These are phyloP conservation scores for Massarina eburnea DNA, from an alignment of 2,329 filamentous ascomycete species.

Conservation along the genomic window DNA sequence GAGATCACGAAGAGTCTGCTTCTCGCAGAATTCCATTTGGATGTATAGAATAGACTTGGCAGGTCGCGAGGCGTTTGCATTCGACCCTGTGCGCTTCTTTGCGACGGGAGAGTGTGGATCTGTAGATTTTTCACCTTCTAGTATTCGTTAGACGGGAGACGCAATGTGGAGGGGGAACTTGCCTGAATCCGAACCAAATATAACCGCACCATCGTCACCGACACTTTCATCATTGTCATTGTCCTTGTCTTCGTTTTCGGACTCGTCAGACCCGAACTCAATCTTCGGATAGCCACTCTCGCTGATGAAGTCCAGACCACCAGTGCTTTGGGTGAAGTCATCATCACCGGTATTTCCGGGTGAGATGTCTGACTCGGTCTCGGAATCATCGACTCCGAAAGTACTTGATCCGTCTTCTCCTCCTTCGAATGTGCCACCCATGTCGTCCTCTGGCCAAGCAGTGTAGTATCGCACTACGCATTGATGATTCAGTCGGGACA, in stretches of 20 bases:
- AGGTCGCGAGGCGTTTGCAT: conserved; percentile 51
- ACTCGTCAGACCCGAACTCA: conserved; percentile 69
- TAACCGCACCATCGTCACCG: conserved; percentile 36
- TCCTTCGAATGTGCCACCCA: conserved; percentile 45
- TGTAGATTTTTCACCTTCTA: conserved; percentile 49
- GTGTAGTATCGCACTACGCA: conserved; percentile 89
- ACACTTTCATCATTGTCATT: too few species aligned
- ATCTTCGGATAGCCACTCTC: conserved; percentile 76
- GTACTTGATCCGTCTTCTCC: conserved; percentile 35
- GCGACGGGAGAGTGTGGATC: conserved; percentile 39
- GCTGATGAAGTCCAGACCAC: conserved; percentile 85
- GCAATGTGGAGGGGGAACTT: conserved; percentile 3
- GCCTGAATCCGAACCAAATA: conserved; percentile 44
- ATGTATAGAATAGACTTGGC: conserved; percentile 84
- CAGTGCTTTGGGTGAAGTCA: conserved; percentile 72
- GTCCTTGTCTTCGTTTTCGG: conserved; percentile 39
- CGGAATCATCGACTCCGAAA: conserved; percentile 30
- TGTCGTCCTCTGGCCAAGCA: conserved; percentile 84
- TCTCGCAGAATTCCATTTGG: conserved; percentile 98
- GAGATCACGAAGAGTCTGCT: conserved; percentile 84
- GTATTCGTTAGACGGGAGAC: conserved; percentile 9
- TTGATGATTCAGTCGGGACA: conserved; percentile 92
- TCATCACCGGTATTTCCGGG: conserved; percentile 22
- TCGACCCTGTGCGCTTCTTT: conserved; percentile 46
- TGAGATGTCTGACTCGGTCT: conserved; percentile 28